phyloP scores from a whole-genome alignment of 495 filamentous ascomycete genomes.

The Astrothelium macrocarpum region DNA sequence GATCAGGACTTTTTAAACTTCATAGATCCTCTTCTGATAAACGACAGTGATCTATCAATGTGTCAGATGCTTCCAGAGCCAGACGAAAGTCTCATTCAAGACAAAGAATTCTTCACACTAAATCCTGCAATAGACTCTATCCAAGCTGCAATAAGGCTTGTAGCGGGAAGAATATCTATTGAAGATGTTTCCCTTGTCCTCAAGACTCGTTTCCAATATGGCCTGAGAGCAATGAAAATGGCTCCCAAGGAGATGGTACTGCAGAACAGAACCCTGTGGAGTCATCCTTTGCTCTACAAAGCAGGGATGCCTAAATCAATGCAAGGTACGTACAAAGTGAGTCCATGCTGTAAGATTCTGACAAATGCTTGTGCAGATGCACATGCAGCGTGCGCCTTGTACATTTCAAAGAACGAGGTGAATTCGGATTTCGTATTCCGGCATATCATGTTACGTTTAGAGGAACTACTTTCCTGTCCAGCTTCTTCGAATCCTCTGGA shows the following conservation, averaged over 20 bases:
- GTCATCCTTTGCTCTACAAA: slow-evolving; percentile 39
- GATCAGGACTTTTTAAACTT: background rate
- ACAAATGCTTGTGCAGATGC: slow-evolving; percentile 32
- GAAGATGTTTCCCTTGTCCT: slow-evolving; percentile 13
- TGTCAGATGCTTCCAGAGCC: background rate
- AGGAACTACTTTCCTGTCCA: slow-evolving; percentile 31
- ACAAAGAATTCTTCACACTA: background rate
- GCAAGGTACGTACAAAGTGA: slow-evolving; percentile 33
- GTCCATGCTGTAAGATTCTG: background rate
- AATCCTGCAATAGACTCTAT: background rate
- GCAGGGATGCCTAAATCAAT: slow-evolving; percentile 39
- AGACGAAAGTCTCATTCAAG: background rate
- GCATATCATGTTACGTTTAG: slow-evolving; percentile 33
- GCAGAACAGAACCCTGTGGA: slow-evolving; percentile 42
- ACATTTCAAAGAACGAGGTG: slow-evolving; percentile 37
- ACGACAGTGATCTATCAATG: background rate
- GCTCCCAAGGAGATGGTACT: slow-evolving; percentile 40
- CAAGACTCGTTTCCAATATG: slow-evolving; percentile 35
- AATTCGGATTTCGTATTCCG: slow-evolving; percentile 39
- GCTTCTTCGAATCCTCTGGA: slow-evolving; percentile 26
- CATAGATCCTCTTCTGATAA: background rate
- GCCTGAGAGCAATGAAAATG: slow-evolving; percentile 35
- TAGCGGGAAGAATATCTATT: background rate
- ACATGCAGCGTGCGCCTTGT: slow-evolving; percentile 39
- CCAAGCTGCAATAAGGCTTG: background rate